Evolutionary conservation across 371 early-diverging fungal species (phyloP).

Genomic region (Enteropsectra breve): DNA sequence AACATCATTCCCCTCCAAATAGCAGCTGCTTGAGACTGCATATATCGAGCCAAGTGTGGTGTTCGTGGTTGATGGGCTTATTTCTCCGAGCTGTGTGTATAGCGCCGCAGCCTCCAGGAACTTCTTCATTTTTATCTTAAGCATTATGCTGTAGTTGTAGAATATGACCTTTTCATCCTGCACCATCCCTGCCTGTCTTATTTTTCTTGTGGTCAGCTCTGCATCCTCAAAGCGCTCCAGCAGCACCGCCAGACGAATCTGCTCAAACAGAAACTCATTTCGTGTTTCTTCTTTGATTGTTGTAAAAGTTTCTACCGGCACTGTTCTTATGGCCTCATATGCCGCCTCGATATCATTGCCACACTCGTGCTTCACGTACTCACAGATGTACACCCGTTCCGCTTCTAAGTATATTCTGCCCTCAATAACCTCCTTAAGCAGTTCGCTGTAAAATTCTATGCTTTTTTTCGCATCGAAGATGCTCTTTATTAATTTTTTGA

Average conservation of each 20-base stretch:
- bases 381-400: conserved; percentile 50
- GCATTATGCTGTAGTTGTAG: conserved; percentile 35
- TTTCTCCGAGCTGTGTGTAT: conserved; percentile 29
- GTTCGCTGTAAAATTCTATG: conserved; percentile 24
- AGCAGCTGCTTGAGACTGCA: conserved; percentile 24
- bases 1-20: conserved; percentile 6
- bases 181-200: conserved; percentile 49
- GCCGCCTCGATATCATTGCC: conserved; percentile 26
- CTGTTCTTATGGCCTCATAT: conserved; percentile 42
- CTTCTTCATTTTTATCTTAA: conserved; percentile 44
- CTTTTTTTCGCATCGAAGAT: conserved; percentile 23
- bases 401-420: conserved; percentile 58
- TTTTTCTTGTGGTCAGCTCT: conserved; percentile 38
- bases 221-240: conserved; percentile 47
- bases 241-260: conserved; percentile 46
- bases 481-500: conserved; percentile 44
- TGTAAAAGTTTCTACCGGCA: conserved; percentile 60
- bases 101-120: conserved; percentile 39
- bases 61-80: not conserved
- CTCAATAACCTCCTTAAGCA: conserved; percentile 53
- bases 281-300: conserved; percentile 39
- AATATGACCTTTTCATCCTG: conserved; percentile 31
- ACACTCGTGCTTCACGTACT: conserved; percentile 39
- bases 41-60: conserved; percentile 23
- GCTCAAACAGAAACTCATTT: conserved; percentile 55